Conservation (phyloP, 2,329 filamentous ascomycete genomes). For the Parafenestella ontariensis region DNA sequence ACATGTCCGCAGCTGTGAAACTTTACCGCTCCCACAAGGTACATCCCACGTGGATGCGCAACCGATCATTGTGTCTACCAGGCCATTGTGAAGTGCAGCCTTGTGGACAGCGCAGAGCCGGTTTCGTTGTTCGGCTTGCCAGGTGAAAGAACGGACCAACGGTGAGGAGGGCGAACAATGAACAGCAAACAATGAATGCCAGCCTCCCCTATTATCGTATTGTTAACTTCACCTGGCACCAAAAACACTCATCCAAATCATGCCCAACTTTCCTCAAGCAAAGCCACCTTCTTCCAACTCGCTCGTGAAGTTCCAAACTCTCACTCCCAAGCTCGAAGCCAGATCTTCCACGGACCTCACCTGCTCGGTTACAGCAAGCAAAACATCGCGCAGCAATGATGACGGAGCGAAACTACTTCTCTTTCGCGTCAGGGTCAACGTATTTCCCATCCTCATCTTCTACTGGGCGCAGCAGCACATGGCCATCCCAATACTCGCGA, state of each 20-base stretch:
- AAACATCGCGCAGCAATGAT: conserved; percentile 8
- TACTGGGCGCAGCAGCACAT: neutral
- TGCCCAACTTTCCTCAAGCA: neutral
- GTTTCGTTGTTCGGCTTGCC: neutral
- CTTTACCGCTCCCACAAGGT: too few species aligned
- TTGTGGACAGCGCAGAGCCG: neutral
- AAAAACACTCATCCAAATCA: neutral
- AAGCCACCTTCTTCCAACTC: conserved; percentile 2
- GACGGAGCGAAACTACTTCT: conserved; percentile 16
- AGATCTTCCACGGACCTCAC: neutral
- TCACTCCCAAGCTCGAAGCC: neutral
- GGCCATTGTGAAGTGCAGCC: neutral
- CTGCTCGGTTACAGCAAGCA: neutral
- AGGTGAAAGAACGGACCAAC: conserved; percentile 2
- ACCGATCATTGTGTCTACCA: too few species aligned
- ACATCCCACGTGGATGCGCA: too few species aligned
- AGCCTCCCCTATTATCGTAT: conserved; percentile 12
- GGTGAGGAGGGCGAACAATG: neutral
- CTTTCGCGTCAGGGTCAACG: conserved; percentile 1
- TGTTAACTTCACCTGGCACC: neutral
- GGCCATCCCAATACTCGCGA: conserved; percentile 1
- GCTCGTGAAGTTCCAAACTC: neutral
- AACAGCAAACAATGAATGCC: conserved; percentile 15
- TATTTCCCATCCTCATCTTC: neutral
- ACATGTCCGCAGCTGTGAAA: too few species aligned